These are phyloP conservation scores for Penicillium antarcticum DNA, from an alignment of 495 filamentous ascomycete genomes.

Conservation along the genomic window DNA sequence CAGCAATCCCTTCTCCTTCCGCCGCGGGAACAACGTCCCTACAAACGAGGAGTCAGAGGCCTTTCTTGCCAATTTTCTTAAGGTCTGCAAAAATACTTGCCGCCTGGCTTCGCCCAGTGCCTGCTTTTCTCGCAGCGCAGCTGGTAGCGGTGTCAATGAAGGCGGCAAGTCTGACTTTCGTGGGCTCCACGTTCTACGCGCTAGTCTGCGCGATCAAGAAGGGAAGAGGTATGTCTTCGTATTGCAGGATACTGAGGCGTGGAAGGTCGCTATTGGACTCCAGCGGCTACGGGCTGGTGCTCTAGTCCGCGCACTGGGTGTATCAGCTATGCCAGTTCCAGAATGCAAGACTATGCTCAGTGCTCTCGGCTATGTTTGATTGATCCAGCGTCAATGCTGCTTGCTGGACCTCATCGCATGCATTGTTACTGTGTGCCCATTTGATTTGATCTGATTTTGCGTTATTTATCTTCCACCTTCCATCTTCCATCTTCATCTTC, in stretches of 20 bases:
- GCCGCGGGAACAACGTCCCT: constrained; percentile 43
- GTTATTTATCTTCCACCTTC: background rate
- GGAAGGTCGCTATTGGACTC: constrained; percentile 87
- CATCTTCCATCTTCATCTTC: background rate
- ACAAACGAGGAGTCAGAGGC: constrained; percentile 61
- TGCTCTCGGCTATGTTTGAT: constrained; percentile 56
- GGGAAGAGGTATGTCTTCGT: constrained; percentile 82
- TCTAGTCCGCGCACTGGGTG: constrained; percentile 64
- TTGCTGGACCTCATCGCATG: background rate
- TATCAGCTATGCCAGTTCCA: constrained; percentile 53
- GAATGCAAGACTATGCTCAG: constrained; percentile 62
- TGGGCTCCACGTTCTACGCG: constrained; percentile 75
- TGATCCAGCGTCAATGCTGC: constrained; percentile 3
- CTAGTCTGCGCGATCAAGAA: constrained; percentile 78
- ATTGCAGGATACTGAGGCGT: constrained; percentile 75
- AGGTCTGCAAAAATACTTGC: constrained; percentile 61
- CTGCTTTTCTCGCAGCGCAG: constrained; percentile 23
- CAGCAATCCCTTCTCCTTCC: constrained; percentile 33
- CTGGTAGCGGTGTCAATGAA: constrained; percentile 9
- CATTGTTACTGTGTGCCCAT: background rate
- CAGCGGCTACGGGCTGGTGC: constrained; percentile 69
- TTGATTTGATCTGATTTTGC: constrained; percentile 2
- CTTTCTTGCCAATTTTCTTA: constrained; percentile 54
- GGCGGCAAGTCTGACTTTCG: constrained; percentile 45
- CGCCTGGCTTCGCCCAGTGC: constrained; percentile 41